phyloP scores from a whole-genome alignment of 495 filamentous ascomycete species.

The Neurospora sp. region DNA sequence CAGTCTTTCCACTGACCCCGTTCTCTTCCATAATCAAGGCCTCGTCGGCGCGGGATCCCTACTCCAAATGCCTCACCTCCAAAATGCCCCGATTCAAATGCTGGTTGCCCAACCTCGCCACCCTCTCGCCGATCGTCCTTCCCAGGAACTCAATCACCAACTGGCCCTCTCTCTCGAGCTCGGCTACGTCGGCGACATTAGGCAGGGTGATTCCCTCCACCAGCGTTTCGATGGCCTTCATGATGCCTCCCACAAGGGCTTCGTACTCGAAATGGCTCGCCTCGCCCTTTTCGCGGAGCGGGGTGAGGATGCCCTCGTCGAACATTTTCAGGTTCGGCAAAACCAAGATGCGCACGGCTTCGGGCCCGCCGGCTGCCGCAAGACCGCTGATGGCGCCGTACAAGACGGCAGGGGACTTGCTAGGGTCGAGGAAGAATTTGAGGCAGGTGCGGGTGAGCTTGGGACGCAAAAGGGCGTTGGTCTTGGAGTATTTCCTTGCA shows the following conservation, averaged over 20 bases:
- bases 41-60: background rate
- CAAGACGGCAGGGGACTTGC: slow-evolving; percentile 66
- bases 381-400: slow-evolving; percentile 82
- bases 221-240: slow-evolving; percentile 47
- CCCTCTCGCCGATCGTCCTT: slow-evolving; percentile 47
- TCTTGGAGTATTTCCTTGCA: slow-evolving; percentile 60
- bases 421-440: slow-evolving; percentile 79
- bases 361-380: slow-evolving; percentile 60
- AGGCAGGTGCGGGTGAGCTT: slow-evolving; percentile 85
- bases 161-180: slow-evolving; percentile 31
- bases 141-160: slow-evolving; percentile 48
- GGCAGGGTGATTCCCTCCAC: slow-evolving; percentile 8
- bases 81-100: slow-evolving; percentile 40
- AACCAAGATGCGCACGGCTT: slow-evolving; percentile 70
- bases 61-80: slow-evolving; percentile 32
- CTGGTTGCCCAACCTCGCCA: slow-evolving; percentile 43
- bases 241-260: slow-evolving; percentile 49
- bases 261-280: slow-evolving; percentile 49
- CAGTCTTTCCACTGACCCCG: background rate
- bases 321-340: slow-evolving; percentile 73
- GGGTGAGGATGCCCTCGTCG: slow-evolving; percentile 54
- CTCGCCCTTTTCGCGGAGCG: slow-evolving; percentile 47
- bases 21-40: background rate
- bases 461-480: slow-evolving; percentile 68
- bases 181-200: slow-evolving; percentile 21